A percentile compares a stretch with the other conserved stretches of the same genome.
Conservation (phyloP, 768 basidiomycete species). For the Cantharellus cinnabarinus region DNA sequence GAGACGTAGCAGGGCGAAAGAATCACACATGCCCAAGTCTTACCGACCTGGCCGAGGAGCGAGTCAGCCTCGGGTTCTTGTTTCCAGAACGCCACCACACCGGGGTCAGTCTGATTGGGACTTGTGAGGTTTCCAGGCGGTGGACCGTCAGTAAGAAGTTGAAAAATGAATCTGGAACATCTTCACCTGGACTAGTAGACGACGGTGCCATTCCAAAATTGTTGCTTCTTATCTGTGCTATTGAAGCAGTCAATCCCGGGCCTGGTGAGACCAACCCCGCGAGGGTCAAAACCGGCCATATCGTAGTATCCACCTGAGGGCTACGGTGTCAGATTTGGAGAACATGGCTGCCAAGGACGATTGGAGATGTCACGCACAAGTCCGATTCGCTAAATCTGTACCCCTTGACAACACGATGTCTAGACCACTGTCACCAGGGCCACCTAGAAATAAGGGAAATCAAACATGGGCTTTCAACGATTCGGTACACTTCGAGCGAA, state of each 20-base stretch:
- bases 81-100: not conserved
- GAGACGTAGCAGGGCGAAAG: no score
- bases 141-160: not conserved
- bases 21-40: not conserved
- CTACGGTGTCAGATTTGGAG: no score
- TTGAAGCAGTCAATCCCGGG: slow-evolving; percentile 1
- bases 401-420: not conserved
- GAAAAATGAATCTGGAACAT: not conserved
- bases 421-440: not conserved
- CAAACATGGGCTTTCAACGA: not conserved
- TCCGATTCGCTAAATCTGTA: no score
- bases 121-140: slow-evolving; percentile 4
- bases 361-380: no score
- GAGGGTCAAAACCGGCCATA: not conserved
- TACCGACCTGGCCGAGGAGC: not conserved
- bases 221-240: not conserved
- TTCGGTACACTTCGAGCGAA: not conserved
- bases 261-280: not conserved
- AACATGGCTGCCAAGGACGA: no score
- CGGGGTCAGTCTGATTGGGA: not conserved
- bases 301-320: not conserved
- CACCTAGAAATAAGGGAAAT: not conserved
- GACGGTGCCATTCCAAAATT: not conserved
- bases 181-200: not conserved
- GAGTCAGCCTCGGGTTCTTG: not conserved